Conservation (phyloP, 2,329 filamentous ascomycete genomes). For the Ceratocystis ficicola region DNA sequence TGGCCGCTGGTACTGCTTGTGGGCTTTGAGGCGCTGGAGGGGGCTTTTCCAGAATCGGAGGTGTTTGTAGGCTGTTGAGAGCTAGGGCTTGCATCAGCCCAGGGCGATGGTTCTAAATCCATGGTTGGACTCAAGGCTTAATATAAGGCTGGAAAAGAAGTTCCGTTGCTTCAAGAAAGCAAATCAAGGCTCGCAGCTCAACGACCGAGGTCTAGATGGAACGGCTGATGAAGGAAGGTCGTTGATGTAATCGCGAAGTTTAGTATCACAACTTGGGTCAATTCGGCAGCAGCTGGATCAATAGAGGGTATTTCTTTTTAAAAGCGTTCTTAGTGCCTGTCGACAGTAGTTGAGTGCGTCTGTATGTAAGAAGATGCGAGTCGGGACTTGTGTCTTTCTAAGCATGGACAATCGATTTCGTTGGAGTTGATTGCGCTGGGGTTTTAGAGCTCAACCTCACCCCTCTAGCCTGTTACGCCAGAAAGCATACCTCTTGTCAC, state of each 20-base stretch:
- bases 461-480: constrained; percentile 15
- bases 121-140: constrained; percentile 27
- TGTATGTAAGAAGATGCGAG: background rate
- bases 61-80: constrained; percentile 27
- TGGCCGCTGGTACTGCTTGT: constrained; percentile 26
- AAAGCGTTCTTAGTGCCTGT: background rate
- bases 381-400: background rate
- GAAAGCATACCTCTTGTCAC: background rate
- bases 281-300: background rate
- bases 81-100: constrained; percentile 36
- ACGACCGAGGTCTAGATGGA: background rate
- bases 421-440: constrained; percentile 8
- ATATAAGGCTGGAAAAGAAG: background rate
- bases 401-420: background rate
- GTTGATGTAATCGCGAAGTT: background rate
- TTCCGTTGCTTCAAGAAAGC: background rate
- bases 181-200: background rate
- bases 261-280: background rate
- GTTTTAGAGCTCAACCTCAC: constrained; percentile 14
- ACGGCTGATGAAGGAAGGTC: background rate
- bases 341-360: background rate
- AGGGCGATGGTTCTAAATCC: constrained; percentile 43
- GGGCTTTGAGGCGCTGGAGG: constrained; percentile 25
- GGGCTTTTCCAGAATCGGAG: constrained; percentile 27
- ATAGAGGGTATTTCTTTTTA: background rate